Conservation (phyloP, 768 basidiomycete genomes). For the Lactifluus hygrophoroides region DNA sequence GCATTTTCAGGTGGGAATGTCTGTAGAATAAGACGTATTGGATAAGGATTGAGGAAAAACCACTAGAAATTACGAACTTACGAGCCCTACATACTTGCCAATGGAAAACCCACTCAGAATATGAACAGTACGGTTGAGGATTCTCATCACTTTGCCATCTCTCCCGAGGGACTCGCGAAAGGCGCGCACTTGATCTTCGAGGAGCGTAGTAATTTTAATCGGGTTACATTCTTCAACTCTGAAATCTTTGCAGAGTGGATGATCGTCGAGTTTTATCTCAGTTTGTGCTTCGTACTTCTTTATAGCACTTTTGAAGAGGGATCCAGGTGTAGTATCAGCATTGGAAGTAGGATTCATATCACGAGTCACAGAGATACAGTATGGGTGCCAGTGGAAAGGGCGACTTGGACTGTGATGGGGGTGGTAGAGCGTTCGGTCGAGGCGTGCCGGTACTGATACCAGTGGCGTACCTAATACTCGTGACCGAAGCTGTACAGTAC, state of each 20-base stretch:
- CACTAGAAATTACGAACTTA: not conserved
- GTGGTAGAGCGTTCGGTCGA: too few relatives aligned
- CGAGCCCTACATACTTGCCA: not conserved
- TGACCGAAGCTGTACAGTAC: too few relatives aligned
- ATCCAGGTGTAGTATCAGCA: not conserved
- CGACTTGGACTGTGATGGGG: too few relatives aligned
- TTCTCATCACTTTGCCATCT: not conserved
- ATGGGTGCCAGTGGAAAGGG: too few relatives aligned
- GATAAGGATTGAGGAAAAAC: too few relatives aligned
- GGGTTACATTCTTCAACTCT: not conserved
- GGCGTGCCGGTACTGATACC: too few relatives aligned
- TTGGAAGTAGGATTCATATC: not conserved
- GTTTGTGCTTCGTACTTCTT: not conserved
- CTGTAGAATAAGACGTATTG: too few relatives aligned
- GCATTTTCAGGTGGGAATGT: not conserved
- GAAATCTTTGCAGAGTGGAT: not conserved
- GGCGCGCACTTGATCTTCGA: not conserved
- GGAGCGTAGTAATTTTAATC: not conserved
- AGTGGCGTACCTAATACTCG: too few relatives aligned
- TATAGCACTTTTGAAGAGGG: not conserved
- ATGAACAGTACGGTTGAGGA: not conserved
- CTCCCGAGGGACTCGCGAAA: not conserved
- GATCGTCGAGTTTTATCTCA: not conserved
- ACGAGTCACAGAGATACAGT: not conserved
- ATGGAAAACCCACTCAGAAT: not conserved